Conservation (phyloP, 805 yeast genomes). For the Starmerella sirachaensis region DNA sequence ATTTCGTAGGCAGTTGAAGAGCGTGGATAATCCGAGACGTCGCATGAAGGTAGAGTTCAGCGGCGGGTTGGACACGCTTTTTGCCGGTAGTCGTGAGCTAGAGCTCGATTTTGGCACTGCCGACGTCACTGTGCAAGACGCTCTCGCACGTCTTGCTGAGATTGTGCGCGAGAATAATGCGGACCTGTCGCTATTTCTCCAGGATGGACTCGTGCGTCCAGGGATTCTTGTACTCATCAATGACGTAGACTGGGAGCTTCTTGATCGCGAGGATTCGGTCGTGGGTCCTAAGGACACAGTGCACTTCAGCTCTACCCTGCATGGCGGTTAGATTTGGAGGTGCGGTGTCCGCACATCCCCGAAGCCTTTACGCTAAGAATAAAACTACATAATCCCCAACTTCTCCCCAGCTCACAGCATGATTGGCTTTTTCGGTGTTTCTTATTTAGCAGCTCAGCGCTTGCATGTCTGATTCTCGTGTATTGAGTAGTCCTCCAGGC, state of each 20-base stretch:
- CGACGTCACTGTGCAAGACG: conserved; percentile 33
- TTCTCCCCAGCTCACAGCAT: too few relatives aligned
- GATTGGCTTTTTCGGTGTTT: too few relatives aligned
- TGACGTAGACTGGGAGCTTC: conserved; percentile 94
- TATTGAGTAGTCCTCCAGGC: too few relatives aligned
- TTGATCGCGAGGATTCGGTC: conserved; percentile 74
- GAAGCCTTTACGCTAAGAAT: too few relatives aligned
- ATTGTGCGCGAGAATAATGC: conserved; percentile 20
- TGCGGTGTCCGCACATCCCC: too few relatives aligned
- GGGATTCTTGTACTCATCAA: conserved; percentile 85
- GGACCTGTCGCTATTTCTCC: conserved; percentile 61
- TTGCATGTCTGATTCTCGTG: too few relatives aligned
- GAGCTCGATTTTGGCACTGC: conserved; percentile 36
- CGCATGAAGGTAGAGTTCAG: conserved; percentile 28
- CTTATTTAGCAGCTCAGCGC: too few relatives aligned
- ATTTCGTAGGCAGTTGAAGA: too few relatives aligned
- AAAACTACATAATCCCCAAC: too few relatives aligned
- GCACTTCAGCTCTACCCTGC: conserved; percentile 84
- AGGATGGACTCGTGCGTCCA: conserved; percentile 74
- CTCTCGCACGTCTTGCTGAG: conserved; percentile 33
- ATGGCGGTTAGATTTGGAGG: conserved; percentile 71
- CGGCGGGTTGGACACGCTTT: conserved; percentile 80
- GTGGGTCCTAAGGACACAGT: conserved; percentile 65
- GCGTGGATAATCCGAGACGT: background rate
- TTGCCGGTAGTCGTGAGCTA: conserved; percentile 45